Conservation (phyloP, 1,284 basidiomycete species). For the Pholiota adiposa region DNA sequence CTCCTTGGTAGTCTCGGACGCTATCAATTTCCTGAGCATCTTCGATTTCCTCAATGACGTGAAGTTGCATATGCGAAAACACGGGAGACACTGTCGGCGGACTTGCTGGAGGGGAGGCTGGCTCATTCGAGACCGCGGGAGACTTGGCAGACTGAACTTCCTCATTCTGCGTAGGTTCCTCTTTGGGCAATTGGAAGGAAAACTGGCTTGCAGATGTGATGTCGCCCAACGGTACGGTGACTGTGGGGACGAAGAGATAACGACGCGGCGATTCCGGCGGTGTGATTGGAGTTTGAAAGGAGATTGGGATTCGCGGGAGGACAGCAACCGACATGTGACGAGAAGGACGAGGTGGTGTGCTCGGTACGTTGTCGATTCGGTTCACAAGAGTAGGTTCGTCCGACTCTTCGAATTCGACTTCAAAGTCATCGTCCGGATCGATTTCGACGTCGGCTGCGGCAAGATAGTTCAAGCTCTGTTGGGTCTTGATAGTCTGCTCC, state of each 20-base stretch:
- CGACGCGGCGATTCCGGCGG: slow-evolving; percentile 39
- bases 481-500: slow-evolving; percentile 35
- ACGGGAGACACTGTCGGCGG: slow-evolving; percentile 20
- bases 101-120: slow-evolving; percentile 23
- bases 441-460: slow-evolving; percentile 17
- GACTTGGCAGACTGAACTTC: slow-evolving; percentile 1
- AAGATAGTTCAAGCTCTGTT: slow-evolving; percentile 17
- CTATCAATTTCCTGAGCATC: neutral
- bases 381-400: slow-evolving; percentile 26
- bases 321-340: slow-evolving; percentile 23
- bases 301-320: slow-evolving; percentile 22
- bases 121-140: slow-evolving; percentile 14
- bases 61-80: slow-evolving; percentile 10
- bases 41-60: slow-evolving; percentile 8
- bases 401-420: slow-evolving; percentile 21
- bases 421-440: slow-evolving; percentile 26
- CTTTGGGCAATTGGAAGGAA: slow-evolving; percentile 6
- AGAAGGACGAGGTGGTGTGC: slow-evolving; percentile 15
- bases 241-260: slow-evolving; percentile 22
- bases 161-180: neutral
- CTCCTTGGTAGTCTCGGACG: neutral
- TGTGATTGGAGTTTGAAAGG: slow-evolving; percentile 38
- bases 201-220: slow-evolving; percentile 10
- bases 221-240: slow-evolving; percentile 15
- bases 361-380: slow-evolving; percentile 13